Conservation (phyloP, 2,329 filamentous ascomycete genomes). For the Zopfia rhizophila region DNA sequence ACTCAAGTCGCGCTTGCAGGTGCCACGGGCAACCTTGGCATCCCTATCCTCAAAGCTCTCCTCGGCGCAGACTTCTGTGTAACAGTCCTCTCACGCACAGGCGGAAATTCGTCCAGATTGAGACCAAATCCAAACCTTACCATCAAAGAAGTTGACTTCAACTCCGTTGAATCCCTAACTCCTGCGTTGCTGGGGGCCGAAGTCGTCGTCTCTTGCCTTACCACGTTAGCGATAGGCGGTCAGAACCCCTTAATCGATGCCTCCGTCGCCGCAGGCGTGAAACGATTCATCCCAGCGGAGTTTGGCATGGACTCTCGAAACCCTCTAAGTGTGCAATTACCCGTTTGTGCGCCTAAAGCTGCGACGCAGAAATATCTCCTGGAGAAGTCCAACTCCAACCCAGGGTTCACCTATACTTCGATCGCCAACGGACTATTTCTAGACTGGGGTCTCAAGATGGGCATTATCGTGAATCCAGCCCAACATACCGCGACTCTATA, state of each 20-base stretch:
- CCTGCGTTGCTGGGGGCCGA: constrained; percentile 41
- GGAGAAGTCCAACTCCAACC: constrained; percentile 3
- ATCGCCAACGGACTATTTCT: constrained; percentile 51
- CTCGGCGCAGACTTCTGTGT: constrained; percentile 34
- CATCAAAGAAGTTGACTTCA: constrained; percentile 35
- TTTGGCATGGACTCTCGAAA: constrained; percentile 43
- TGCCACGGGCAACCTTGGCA: constrained; percentile 43
- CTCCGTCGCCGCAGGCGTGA: constrained; percentile 46
- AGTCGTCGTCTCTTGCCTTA: constrained; percentile 41
- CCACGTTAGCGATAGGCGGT: constrained; percentile 25
- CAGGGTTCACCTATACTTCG: constrained; percentile 43
- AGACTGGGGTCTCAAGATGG: constrained; percentile 45
- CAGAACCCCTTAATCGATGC: constrained; percentile 45
- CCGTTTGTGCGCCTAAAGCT: constrained; percentile 14
- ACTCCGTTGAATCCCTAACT: constrained; percentile 21
- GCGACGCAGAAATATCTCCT: constrained; percentile 11
- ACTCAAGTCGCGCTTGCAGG: constrained; percentile 18
- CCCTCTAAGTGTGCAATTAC: constrained; percentile 8
- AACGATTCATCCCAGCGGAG: constrained; percentile 50
- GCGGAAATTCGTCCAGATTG: constrained; percentile 14
- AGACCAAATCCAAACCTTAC: constrained; percentile 25
- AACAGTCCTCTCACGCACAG: constrained; percentile 43
- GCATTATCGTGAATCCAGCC: constrained; percentile 43
- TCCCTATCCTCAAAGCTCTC: constrained; percentile 40
- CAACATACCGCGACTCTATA: constrained; percentile 42